Evolutionary conservation across 2,329 filamentous ascomycete species (phyloP), one percentile per base, ranked within the genome.

Genomic region (Botryosphaeria dothidea): DNA sequence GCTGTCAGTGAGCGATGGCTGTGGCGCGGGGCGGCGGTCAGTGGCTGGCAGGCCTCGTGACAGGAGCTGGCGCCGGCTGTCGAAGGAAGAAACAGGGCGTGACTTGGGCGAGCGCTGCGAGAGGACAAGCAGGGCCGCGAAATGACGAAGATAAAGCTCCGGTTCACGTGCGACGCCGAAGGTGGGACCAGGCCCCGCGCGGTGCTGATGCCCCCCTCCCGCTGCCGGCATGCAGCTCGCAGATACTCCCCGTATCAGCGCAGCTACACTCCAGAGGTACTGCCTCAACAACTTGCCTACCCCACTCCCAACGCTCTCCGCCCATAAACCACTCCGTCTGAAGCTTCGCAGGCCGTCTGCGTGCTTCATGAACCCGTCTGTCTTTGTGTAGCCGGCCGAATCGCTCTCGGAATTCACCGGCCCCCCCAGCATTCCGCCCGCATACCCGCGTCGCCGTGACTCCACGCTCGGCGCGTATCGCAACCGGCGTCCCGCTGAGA

Each of bases 121-220:
- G 56, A 34, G 41, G 29, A n/a, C 15, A 17, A 25, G 5, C 21
- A 17, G 25, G 9, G 54, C 36, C 17, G 34, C 21, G 27, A 60
- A 60, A 60, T 60, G 56, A 60, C 56, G 56, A 60, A 60, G 56
- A 60, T 60, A 60, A 58, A 46, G 56, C 17, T 41, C 56, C 34
- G 56, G 2, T 19, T 57, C 56, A 60, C 56, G 56, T 60, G 56
- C 56, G 34, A 34, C 56, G 56, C 23, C 56, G 29, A 46, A 34
- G 56, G 56, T 46, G 56, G 56, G 56, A 60, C 56, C 36, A 45
- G 54, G 21, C 52, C 52, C 36, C 31, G 61, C 57, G 29, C 23
- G 31, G 41, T 5, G 13, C n/a, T 15, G 52, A 57, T 38, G 58
- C 43, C 60, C 45, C 61, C 57, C 41, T 48, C 41, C 21, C 45